Evolutionary conservation across 306 rosid genomes (phyloP).

Genomic region (Vicia villosa): DNA sequence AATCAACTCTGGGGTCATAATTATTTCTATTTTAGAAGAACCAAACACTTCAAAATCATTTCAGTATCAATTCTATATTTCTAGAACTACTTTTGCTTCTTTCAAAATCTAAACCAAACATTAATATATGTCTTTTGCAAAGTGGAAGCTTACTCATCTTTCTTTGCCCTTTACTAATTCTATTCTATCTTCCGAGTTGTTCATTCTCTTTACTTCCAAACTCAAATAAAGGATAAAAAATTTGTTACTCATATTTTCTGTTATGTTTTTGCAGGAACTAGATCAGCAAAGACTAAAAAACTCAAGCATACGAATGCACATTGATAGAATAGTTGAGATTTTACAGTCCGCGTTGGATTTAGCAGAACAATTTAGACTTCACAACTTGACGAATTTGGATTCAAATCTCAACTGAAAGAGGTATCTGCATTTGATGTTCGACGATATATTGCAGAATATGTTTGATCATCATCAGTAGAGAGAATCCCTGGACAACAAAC

Average conservation of each 20-base stretch:
- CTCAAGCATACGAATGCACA: neutral
- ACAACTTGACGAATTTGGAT: neutral
- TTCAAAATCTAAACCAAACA: no score
- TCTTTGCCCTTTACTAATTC: neutral
- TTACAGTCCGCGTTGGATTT: neutral
- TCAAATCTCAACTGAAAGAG: neutral
- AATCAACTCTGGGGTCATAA: no score
- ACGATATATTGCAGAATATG: no score
- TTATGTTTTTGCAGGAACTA: slow-evolving; percentile 37
- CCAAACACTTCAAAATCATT: no score
- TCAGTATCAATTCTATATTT: no score
- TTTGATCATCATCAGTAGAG: no score
- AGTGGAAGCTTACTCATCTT: neutral
- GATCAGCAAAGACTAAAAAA: slow-evolving; percentile 16
- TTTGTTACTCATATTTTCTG: slow-evolving; percentile 2
- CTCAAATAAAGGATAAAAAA: neutral
- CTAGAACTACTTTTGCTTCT: no score
- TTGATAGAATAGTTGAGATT: neutral
- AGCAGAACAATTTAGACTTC: neutral
- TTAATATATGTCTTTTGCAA: neutral
- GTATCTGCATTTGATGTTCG: neutral
- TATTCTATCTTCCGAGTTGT: neutral
- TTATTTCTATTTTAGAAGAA: no score
- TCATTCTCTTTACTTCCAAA: neutral
- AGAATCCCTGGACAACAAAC: no score